These are phyloP conservation scores for Geotrichum ghanense DNA, from an alignment of 805 yeast species.

Conservation along the genomic window DNA sequence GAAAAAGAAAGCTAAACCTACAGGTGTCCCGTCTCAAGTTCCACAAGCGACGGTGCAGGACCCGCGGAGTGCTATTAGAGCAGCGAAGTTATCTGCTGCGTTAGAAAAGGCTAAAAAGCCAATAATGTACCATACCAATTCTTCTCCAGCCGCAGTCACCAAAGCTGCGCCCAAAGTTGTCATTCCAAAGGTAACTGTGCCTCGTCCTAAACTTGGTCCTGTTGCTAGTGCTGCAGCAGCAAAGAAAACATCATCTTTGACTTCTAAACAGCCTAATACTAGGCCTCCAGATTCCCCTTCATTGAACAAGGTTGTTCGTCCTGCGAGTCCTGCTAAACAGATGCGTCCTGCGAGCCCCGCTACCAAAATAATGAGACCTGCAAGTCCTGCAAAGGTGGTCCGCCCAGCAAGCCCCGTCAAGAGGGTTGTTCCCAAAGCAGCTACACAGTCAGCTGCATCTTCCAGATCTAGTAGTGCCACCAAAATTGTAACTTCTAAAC, in stretches of 20 bases:
- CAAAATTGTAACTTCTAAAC: not conserved
- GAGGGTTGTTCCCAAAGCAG: not conserved
- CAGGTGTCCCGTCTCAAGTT: not conserved
- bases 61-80: not conserved
- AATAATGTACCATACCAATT: too few relatives aligned
- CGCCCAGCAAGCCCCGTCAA: not conserved
- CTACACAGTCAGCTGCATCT: not conserved
- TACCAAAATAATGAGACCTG: not conserved
- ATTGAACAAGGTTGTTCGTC: not conserved
- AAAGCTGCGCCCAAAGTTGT: not conserved
- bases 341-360: not conserved
- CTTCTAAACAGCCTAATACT: not conserved
- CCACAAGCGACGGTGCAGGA: not conserved
- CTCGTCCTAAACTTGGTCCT: not conserved
- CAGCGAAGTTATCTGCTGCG: not conserved
- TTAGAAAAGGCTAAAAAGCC: not conserved
- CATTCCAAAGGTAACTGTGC: not conserved
- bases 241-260: not conserved
- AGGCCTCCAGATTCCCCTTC: not conserved
- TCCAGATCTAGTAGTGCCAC: not conserved
- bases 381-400: not conserved
- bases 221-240: not conserved
- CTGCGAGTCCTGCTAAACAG: not conserved
- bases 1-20: not conserved
- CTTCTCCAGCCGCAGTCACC: not conserved